phyloP scores from a whole-genome alignment of 2,329 filamentous ascomycete species.

The Alternaria atra region DNA sequence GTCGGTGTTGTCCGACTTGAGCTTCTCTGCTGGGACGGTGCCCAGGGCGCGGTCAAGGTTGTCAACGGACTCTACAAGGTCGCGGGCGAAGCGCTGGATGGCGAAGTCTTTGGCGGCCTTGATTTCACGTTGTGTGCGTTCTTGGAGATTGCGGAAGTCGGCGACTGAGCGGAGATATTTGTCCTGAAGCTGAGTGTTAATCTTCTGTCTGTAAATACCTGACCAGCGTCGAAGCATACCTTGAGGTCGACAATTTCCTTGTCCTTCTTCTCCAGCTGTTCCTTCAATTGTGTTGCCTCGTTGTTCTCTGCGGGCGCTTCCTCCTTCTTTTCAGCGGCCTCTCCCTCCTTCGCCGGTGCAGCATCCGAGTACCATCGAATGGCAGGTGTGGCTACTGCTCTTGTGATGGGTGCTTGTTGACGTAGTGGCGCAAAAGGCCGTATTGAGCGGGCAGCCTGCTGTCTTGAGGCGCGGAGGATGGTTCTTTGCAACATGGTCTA shows the following conservation, averaged over 20 bases:
- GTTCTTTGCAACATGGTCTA: conserved; percentile 61
- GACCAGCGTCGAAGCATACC: conserved; percentile 60
- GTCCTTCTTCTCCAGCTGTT: conserved; percentile 76
- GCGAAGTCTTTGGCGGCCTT: conserved; percentile 89
- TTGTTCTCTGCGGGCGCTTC: conserved; percentile 50
- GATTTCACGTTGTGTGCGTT: conserved; percentile 90
- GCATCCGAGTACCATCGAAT: conserved; percentile 59
- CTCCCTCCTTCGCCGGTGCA: conserved; percentile 54
- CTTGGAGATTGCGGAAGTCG: conserved; percentile 97
- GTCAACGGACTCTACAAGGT: conserved; percentile 93
- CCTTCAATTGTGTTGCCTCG: conserved; percentile 57
- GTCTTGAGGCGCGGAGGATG: conserved; percentile 58
- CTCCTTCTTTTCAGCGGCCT: conserved; percentile 56
- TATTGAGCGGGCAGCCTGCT: conserved; percentile 54
- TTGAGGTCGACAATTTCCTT: conserved; percentile 83
- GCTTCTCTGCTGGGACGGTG: conserved; percentile 79
- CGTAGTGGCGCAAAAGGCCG: conserved; percentile 51
- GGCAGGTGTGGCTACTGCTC: conserved; percentile 41
- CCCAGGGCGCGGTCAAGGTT: conserved; percentile 93
- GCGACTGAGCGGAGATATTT: conserved; percentile 93
- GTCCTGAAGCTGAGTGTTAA: conserved; percentile 67
- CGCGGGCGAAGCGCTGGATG: conserved; percentile 91
- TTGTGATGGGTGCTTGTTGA: conserved; percentile 41
- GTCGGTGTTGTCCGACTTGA: conserved; percentile 73
- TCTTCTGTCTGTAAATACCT: not conserved